Base-by-base conservation (phyloP, 352 stramenopile genomes). In the Globisporangium yorkense region DNA sequence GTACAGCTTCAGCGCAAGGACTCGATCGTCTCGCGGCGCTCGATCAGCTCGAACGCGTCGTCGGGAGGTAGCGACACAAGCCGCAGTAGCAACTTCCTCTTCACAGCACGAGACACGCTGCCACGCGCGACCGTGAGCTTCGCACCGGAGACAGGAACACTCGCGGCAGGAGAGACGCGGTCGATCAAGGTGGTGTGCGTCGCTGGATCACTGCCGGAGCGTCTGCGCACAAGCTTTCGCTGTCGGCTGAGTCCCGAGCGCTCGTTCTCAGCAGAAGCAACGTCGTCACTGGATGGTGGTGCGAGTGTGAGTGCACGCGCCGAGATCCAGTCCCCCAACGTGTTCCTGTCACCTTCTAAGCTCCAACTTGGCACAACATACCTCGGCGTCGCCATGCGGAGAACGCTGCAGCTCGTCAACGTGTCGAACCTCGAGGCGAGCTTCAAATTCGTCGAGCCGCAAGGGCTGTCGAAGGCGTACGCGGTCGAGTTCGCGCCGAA, bases 321-420 rank as follows among this genome's bases (percentile, higher is more conserved):
- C 18, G 80, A 91, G 61, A 89, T 94, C 59, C 81, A 94, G 39
- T 81, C 71, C 10, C 81, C 84, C 5, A 88, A 86, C 46, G 80
- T 92, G 1, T 92, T 80, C 56, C 65, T 94, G 7, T 73, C 78
- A 16, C 71, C 81, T 0, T 72, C 72, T 0, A 66, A 68, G 31
- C 43, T 92, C 13, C 24, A 67, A 1, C 56, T 91, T 0, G 81
- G 81, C 24, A 80, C 81, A 5, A 89, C 77, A 7, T 94, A 90
- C 59, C 57, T 91, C 41, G 75, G 76, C 5, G 77, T 90, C 20
- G 53, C 67, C 7, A 72, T 87, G 16, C 69, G 65, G 1, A 59
- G 73, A 13, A 77, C 63, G 0, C 35, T 91, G 46, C 47, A 80
- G 29, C 72, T 94, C n/a, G 59, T 89, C 16, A 94, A 94, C 41